Evolutionary conservation across 2,329 filamentous ascomycete genomes (phyloP).

Genomic region (Verticillium isaacii): DNA sequence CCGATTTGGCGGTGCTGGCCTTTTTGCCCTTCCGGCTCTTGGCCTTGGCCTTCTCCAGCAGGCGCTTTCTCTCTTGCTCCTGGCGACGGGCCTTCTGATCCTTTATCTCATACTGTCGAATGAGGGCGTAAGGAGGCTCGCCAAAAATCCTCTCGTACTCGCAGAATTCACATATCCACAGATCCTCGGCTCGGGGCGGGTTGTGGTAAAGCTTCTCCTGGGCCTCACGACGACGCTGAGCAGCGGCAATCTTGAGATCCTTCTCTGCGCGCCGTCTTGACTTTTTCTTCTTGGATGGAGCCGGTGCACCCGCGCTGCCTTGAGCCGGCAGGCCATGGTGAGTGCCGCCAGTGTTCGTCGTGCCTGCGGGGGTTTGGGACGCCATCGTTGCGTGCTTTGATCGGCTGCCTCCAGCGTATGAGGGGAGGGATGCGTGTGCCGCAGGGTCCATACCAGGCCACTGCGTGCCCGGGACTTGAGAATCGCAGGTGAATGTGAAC

Average conservation of each 20-base stretch:
- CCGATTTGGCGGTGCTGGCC: slow-evolving; percentile 66
- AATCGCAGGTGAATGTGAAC: slow-evolving; percentile 95
- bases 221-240: slow-evolving; percentile 71
- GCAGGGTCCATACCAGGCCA: slow-evolving; percentile 57
- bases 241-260: slow-evolving; percentile 70
- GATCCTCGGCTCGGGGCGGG: slow-evolving; percentile 64
- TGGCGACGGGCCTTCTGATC: slow-evolving; percentile 80
- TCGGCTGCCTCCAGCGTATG: slow-evolving; percentile 22
- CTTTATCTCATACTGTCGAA: slow-evolving; percentile 90
- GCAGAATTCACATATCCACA: slow-evolving; percentile 97
- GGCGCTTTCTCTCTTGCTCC: slow-evolving; percentile 76
- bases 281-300: slow-evolving; percentile 45
- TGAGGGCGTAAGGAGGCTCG: slow-evolving; percentile 75
- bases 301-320: neutral
- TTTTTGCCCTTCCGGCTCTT: slow-evolving; percentile 90
- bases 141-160: slow-evolving; percentile 97
- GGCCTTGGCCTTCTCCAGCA: slow-evolving; percentile 90
- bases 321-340: neutral
- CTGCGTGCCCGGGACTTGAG: slow-evolving; percentile 74
- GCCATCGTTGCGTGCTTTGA: slow-evolving; percentile 15
- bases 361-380: slow-evolving; percentile 9
- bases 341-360: neutral
- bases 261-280: slow-evolving; percentile 63
- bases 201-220: slow-evolving; percentile 72
- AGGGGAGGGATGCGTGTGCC: slow-evolving; percentile 11